Conservation (phyloP, 148 eudicot species). For the Vaccinium darrowii region DNA sequence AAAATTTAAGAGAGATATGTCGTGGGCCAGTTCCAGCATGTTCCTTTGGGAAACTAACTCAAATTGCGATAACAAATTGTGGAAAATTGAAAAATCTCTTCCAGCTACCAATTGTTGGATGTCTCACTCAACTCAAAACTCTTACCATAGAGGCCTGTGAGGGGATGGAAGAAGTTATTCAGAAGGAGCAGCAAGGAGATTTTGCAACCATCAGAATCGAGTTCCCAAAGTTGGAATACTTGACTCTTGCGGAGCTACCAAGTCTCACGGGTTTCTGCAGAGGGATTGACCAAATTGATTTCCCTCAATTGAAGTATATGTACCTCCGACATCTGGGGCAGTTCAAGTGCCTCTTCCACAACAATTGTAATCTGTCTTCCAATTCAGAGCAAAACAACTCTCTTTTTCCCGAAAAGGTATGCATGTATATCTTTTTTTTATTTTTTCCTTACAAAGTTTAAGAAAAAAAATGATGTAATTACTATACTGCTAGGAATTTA, state of each 20-base stretch:
- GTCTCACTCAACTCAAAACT: background rate
- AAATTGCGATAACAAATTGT: background rate
- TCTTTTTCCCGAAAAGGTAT: background rate
- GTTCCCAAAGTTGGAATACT: background rate
- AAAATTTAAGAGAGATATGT: background rate
- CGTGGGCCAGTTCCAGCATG: background rate
- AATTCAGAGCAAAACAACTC: background rate
- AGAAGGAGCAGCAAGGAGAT: background rate
- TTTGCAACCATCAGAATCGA: background rate
- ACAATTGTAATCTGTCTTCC: background rate
- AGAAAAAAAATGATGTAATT: too few species aligned
- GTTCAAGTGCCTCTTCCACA: background rate
- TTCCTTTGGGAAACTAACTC: slow-evolving; percentile 12
- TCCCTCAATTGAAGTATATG: background rate
- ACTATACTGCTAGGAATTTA: too few species aligned
- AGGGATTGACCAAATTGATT: slow-evolving; percentile 7
- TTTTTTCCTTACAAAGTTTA: background rate
- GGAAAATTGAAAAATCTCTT: background rate
- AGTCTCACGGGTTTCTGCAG: background rate
- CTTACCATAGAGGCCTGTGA: slow-evolving; percentile 2
- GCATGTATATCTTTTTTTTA: too few species aligned
- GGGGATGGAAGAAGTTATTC: slow-evolving; percentile 13
- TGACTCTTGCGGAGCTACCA: background rate
- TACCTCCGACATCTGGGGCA: background rate
- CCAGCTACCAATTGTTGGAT: background rate